Conservation (phyloP, 306 rosid genomes). For the Quercus robur region DNA sequence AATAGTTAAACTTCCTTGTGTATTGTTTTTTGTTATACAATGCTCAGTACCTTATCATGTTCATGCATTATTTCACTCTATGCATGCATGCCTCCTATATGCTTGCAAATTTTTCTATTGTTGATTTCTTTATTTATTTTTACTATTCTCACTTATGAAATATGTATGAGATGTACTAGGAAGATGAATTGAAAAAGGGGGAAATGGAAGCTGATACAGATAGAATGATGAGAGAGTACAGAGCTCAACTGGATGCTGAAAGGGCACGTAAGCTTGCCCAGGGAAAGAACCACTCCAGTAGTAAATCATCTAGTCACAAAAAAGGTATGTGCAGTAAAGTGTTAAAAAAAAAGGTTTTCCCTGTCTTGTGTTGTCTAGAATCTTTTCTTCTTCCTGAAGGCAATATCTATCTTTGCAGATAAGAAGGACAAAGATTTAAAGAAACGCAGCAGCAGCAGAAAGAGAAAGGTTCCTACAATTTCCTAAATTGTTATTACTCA, state of each 20-base stretch:
- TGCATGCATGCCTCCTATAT: background rate
- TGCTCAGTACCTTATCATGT: background rate
- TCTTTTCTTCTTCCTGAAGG: conserved; percentile 17
- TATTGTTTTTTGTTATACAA: background rate
- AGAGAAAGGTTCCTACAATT: conserved; percentile 70
- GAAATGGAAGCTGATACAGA: conserved; percentile 94
- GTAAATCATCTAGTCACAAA: conserved; percentile 59
- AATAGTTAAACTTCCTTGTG: background rate
- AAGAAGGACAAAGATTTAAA: conserved; percentile 72
- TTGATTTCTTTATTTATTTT: background rate
- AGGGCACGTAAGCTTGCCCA: conserved; percentile 88
- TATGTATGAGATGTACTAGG: conserved; percentile 43
- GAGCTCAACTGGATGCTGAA: conserved; percentile 98
- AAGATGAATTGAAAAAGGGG: conserved; percentile 88
- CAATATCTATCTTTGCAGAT: conserved; percentile 44
- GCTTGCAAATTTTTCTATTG: conserved; percentile 11
- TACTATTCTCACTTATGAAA: conserved; percentile 2
- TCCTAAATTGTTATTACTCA: background rate
- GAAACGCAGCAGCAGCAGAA: conserved; percentile 89
- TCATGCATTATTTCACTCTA: background rate
- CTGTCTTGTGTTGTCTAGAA: background rate
- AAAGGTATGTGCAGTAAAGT: conserved; percentile 55
- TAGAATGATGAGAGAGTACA: conserved; percentile 93
- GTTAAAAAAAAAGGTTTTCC: background rate
- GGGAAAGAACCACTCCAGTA: conserved; percentile 79